These are phyloP conservation scores for Piper longum DNA, from an alignment of 164 flowering plant genomes.

Conservation along the genomic window DNA sequence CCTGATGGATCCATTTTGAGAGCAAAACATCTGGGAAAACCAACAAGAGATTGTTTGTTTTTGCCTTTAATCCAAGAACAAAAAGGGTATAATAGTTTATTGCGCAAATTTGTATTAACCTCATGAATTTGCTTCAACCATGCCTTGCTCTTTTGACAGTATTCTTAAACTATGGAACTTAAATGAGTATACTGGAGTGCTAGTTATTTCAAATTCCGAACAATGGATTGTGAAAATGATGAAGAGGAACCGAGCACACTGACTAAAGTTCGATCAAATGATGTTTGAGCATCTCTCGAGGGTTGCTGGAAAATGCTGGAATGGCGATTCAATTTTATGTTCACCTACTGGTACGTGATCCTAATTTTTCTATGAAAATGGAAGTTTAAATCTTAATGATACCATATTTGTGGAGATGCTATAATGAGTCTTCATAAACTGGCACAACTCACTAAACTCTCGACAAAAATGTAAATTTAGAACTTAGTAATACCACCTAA, in stretches of 20 bases:
- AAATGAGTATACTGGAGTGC: slow-evolving; percentile 55
- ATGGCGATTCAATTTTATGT: slow-evolving; percentile 50
- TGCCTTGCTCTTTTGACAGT: slow-evolving; percentile 18
- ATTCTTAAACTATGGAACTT: slow-evolving; percentile 77
- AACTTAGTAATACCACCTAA: background rate
- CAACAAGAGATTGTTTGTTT: slow-evolving; percentile 70
- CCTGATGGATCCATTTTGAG: slow-evolving; percentile 70
- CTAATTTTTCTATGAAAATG: background rate
- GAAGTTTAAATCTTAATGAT: too few species aligned
- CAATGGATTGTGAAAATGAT: slow-evolving; percentile 72
- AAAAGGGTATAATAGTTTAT: slow-evolving; percentile 30
- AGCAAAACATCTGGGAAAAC: slow-evolving; percentile 77
- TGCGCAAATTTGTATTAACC: background rate
- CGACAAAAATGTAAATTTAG: background rate
- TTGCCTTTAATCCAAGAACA: slow-evolving; percentile 74
- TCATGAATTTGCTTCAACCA: background rate
- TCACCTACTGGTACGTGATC: slow-evolving; percentile 46
- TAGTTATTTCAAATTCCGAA: slow-evolving; percentile 84
- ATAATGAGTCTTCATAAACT: too few species aligned
- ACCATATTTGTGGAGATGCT: too few species aligned
- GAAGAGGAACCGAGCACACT: slow-evolving; percentile 45
- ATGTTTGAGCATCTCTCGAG: slow-evolving; percentile 40
- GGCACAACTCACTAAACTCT: too few species aligned
- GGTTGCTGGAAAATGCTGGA: slow-evolving; percentile 46
- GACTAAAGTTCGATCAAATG: slow-evolving; percentile 46